phyloP scores from a whole-genome alignment of 108 stramenopile genomes.

The Cyclotella distinguenda region DNA sequence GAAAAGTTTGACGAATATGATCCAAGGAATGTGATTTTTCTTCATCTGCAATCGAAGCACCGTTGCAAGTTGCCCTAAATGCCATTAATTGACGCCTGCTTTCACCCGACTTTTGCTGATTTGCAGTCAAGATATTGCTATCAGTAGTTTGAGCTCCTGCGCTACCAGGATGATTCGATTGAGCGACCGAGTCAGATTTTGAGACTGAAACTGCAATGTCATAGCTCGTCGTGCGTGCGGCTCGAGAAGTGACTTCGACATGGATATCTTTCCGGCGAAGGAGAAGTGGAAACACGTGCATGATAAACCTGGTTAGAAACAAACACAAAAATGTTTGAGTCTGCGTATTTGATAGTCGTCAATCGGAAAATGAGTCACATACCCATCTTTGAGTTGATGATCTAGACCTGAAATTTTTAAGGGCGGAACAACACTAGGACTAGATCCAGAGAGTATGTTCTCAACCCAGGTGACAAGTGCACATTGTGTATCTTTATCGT shows the following conservation, averaged over 20 bases:
- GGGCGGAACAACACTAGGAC: conserved; percentile 59
- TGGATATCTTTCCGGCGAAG: conserved; percentile 75
- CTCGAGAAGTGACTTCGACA: conserved; percentile 71
- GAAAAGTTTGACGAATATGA: not conserved
- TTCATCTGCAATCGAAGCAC: not conserved
- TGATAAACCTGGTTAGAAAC: too few relatives aligned
- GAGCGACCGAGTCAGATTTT: conserved; percentile 1
- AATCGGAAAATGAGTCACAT: too few relatives aligned
- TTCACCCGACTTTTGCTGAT: conserved; percentile 8
- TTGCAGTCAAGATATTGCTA: too few relatives aligned
- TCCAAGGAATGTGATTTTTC: not conserved
- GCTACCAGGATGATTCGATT: not conserved
- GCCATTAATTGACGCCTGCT: conserved; percentile 52
- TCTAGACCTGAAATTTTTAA: conserved; percentile 76
- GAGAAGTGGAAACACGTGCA: conserved; percentile 81
- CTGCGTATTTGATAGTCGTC: too few relatives aligned
- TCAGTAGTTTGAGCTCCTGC: too few relatives aligned
- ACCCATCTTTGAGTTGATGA: conserved; percentile 82
- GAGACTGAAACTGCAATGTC: conserved; percentile 76
- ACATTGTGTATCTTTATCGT: conserved; percentile 57
- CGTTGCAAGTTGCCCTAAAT: conserved; percentile 43
- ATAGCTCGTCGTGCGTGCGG: conserved; percentile 70
- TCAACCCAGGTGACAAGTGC: conserved; percentile 79
- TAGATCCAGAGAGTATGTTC: conserved; percentile 54
- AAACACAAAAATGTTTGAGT: too few relatives aligned